Percentiles rank a stretch among this genome's conserved stretches.
Evolutionary conservation across 495 filamentous ascomycete genomes (phyloP).

Genomic region (Cairneyella variabilis): DNA sequence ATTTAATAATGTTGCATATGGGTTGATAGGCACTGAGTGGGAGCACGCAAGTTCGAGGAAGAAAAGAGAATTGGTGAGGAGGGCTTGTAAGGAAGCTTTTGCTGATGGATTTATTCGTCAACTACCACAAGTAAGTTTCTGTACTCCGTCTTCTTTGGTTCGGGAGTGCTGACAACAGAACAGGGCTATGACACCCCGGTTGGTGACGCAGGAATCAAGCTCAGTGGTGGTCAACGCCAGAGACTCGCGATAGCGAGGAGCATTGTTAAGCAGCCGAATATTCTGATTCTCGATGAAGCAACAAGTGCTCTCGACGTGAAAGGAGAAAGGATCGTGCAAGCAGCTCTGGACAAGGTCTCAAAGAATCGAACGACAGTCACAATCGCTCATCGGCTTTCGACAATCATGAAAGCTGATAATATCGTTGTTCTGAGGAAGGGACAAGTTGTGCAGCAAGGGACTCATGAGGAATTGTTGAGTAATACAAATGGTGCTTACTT

Average conservation of each 20-base stretch:
- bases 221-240: slow-evolving; percentile 61
- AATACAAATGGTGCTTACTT: slow-evolving; percentile 48
- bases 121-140: slow-evolving; percentile 46
- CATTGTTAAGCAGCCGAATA: slow-evolving; percentile 69
- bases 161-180: slow-evolving; percentile 25
- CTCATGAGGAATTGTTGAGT: slow-evolving; percentile 59
- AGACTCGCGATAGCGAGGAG: slow-evolving; percentile 65
- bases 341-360: slow-evolving; percentile 49
- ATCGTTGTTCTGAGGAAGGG: slow-evolving; percentile 56
- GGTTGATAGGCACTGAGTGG: slow-evolving; percentile 58
- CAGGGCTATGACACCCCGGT: slow-evolving; percentile 59
- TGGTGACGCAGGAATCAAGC: slow-evolving; percentile 53
- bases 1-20: slow-evolving; percentile 65
- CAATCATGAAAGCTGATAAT: slow-evolving; percentile 61
- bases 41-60: slow-evolving; percentile 47
- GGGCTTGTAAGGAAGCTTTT: slow-evolving; percentile 56
- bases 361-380: slow-evolving; percentile 53
- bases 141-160: slow-evolving; percentile 38
- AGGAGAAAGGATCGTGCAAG: slow-evolving; percentile 53
- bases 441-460: slow-evolving; percentile 61
- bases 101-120: slow-evolving; percentile 57
- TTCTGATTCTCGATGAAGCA: slow-evolving; percentile 82
- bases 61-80: slow-evolving; percentile 50
- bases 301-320: slow-evolving; percentile 60
- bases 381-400: slow-evolving; percentile 59